phyloP scores from a whole-genome alignment of 352 stramenopile species.

The Phytophthora citricola region DNA sequence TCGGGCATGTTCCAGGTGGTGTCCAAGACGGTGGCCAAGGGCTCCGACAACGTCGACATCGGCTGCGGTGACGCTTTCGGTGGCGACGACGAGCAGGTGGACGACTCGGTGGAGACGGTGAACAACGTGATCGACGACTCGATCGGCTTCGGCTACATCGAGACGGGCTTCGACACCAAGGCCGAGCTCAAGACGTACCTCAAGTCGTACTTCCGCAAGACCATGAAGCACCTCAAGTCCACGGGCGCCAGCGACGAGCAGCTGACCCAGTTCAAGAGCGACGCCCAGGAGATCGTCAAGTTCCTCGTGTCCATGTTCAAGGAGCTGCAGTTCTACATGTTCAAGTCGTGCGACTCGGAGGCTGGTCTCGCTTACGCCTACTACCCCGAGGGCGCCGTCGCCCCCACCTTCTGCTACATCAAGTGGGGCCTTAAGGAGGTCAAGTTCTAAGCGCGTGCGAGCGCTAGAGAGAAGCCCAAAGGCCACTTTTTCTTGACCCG shows the following conservation, averaged over 20 bases:
- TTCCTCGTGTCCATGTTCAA: constrained; percentile 69
- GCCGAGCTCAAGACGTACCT: constrained; percentile 75
- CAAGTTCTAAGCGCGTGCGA: constrained; percentile 62
- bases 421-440: constrained; percentile 78
- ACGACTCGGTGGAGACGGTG: constrained; percentile 69
- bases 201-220: constrained; percentile 76
- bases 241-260: constrained; percentile 50
- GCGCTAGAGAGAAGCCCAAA: constrained; percentile 18
- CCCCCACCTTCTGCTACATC: constrained; percentile 69
- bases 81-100: constrained; percentile 44
- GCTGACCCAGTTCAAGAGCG: constrained; percentile 59
- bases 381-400: constrained; percentile 62
- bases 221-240: constrained; percentile 71
- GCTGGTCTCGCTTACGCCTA: constrained; percentile 69
- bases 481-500: constrained; percentile 29
- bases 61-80: constrained; percentile 69
- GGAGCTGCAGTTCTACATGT: constrained; percentile 78
- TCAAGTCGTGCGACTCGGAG: constrained; percentile 69
- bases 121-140: constrained; percentile 71
- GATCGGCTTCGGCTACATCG: constrained; percentile 65
- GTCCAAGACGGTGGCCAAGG: constrained; percentile 61
- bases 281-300: constrained; percentile 75
- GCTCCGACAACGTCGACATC: constrained; percentile 63
- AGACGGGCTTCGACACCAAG: constrained; percentile 72
- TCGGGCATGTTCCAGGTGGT: constrained; percentile 67